These are phyloP conservation scores for Xylaria sp. DNA, from an alignment of 2,329 filamentous ascomycete genomes.

Conservation along the genomic window DNA sequence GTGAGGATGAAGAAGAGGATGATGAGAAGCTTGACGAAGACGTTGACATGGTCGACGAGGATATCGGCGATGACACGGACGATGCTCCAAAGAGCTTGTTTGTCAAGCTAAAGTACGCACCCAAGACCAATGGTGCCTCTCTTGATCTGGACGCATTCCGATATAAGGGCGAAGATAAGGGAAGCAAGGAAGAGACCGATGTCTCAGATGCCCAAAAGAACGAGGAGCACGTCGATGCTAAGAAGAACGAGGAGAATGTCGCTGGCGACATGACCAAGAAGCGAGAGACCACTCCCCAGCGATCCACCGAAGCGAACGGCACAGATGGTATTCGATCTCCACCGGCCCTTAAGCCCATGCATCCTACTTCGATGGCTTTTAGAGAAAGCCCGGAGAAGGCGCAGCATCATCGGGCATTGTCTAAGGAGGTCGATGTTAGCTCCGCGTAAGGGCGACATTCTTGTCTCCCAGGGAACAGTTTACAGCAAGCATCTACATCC, in stretches of 20 bases:
- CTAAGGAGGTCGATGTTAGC: slow-evolving; percentile 31
- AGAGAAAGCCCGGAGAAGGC: slow-evolving; percentile 58
- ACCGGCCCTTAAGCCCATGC: slow-evolving; percentile 29
- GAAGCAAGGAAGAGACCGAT: slow-evolving; percentile 19
- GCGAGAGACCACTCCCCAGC: slow-evolving; percentile 23
- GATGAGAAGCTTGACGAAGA: slow-evolving; percentile 45
- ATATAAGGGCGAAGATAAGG: slow-evolving; percentile 21
- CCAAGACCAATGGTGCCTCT: slow-evolving; percentile 34
- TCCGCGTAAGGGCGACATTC: slow-evolving; percentile 6
- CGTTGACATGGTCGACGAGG: slow-evolving; percentile 49
- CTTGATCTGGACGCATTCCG: slow-evolving; percentile 31
- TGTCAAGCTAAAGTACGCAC: slow-evolving; percentile 59
- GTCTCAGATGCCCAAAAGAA: slow-evolving; percentile 15
- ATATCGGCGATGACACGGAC: slow-evolving; percentile 43
- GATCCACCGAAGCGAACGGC: not conserved
- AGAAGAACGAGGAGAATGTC: slow-evolving; percentile 30
- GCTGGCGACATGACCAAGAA: slow-evolving; percentile 28
- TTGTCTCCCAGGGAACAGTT: too few species aligned
- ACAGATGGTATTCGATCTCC: slow-evolving; percentile 3
- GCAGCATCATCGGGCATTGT: slow-evolving; percentile 22
- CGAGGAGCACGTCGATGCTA: slow-evolving; percentile 14
- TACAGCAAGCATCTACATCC: too few species aligned
- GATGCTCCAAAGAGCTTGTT: slow-evolving; percentile 56
- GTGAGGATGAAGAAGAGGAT: slow-evolving; percentile 54
- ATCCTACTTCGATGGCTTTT: slow-evolving; percentile 49